phyloP scores from a whole-genome alignment of 1,284 basidiomycete species.

The Neonothopanus nambi region DNA sequence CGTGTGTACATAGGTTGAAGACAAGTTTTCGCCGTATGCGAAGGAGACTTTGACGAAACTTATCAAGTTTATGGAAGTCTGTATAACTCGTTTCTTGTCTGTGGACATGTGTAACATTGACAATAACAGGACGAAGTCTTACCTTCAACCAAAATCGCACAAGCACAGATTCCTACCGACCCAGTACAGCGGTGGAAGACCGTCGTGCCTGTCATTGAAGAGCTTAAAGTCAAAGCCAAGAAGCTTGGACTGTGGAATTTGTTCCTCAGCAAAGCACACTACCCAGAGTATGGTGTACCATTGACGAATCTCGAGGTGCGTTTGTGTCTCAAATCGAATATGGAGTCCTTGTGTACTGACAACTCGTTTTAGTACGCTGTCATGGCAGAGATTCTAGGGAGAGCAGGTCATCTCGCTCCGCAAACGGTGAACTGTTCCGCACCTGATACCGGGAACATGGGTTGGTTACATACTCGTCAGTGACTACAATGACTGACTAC shows the following conservation, averaged over 20 bases:
- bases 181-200: conserved; percentile 81
- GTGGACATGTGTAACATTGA: conserved; percentile 7
- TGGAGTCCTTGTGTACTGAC: too few species aligned
- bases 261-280: conserved; percentile 93
- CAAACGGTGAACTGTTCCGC: conserved; percentile 92
- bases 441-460: conserved; percentile 96
- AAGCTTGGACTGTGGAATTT: conserved; percentile 94
- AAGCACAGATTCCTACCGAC: conserved; percentile 83
- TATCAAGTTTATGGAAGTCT: conserved; percentile 82
- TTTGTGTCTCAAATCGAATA: neutral
- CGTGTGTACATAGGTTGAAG: conserved; percentile 65
- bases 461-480: conserved; percentile 40
- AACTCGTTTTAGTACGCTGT: conserved; percentile 79
- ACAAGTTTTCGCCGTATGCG: conserved; percentile 87
- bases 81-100: conserved; percentile 21
- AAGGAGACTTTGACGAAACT: conserved; percentile 86
- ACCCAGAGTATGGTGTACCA: conserved; percentile 86
- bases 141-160: conserved; percentile 78
- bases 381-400: conserved; percentile 93
- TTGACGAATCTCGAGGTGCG: conserved; percentile 88
- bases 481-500: neutral
- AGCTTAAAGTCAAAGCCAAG: conserved; percentile 88
- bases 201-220: conserved; percentile 78
- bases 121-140: conserved; percentile 78
- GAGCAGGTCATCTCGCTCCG: conserved; percentile 79